These are phyloP conservation scores for Aureoboletus auriporus DNA, from an alignment of 768 basidiomycete species.

Conservation along the genomic window DNA sequence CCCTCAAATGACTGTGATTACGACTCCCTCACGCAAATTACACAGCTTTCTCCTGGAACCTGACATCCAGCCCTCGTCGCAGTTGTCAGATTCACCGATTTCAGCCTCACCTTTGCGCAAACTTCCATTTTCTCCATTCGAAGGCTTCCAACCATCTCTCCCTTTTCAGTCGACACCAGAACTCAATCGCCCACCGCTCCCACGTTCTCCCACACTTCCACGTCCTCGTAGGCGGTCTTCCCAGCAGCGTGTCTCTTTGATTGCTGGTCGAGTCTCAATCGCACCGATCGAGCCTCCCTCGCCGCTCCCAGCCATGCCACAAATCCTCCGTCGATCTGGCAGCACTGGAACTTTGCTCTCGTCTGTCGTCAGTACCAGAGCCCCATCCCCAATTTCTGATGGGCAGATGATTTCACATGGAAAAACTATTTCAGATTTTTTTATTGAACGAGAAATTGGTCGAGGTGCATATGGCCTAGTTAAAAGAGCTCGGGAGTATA, in stretches of 20 bases:
- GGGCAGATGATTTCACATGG: conserved; percentile 40
- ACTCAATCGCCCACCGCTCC: conserved; percentile 27
- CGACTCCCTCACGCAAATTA: conserved; percentile 25
- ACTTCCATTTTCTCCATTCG: conserved; percentile 31
- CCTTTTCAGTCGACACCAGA: conserved; percentile 19
- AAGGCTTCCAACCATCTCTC: conserved; percentile 14
- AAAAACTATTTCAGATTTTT: conserved; percentile 79
- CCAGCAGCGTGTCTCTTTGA: conserved; percentile 79
- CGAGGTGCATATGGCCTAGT: conserved; percentile 95
- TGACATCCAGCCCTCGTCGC: conserved; percentile 25
- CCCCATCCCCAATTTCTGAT: conserved; percentile 53
- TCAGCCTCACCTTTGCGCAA: conserved; percentile 30
- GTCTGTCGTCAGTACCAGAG: conserved; percentile 52
- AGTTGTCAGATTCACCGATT: conserved; percentile 29
- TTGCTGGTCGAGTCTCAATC: conserved; percentile 78
- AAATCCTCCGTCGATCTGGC: conserved; percentile 57
- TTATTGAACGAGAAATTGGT: conserved; percentile 85
- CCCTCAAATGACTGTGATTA: conserved; percentile 10
- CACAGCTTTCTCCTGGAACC: conserved; percentile 20
- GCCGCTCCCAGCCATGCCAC: conserved; percentile 55
- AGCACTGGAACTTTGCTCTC: conserved; percentile 65
- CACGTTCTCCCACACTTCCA: conserved; percentile 53
- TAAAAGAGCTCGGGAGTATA: conserved; percentile 80
- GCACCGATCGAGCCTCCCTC: conserved; percentile 73
- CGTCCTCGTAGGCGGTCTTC: conserved; percentile 75